phyloP scores from a whole-genome alignment of 2,329 filamentous ascomycete genomes.

The Colletotrichum navitas region DNA sequence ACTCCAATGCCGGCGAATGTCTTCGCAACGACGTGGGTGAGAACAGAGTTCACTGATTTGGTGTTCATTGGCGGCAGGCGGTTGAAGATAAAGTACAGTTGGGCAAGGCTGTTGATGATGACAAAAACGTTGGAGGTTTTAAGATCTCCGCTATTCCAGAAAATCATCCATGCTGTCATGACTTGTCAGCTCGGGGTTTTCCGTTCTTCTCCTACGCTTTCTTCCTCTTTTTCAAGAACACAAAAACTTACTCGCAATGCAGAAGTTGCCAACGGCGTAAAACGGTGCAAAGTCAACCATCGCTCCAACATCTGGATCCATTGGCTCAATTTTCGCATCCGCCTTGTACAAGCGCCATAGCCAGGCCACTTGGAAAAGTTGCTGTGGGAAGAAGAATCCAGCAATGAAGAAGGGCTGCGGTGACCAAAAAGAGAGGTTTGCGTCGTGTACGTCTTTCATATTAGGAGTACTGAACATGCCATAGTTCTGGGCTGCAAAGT shows the following conservation, averaged over 20 bases:
- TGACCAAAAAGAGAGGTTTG: slow-evolving; percentile 69
- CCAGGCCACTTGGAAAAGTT: slow-evolving; percentile 69
- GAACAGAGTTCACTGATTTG: slow-evolving; percentile 61
- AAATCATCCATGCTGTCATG: slow-evolving; percentile 67
- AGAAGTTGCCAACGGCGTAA: slow-evolving; percentile 68
- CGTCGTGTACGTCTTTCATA: slow-evolving; percentile 71
- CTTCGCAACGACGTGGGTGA: slow-evolving; percentile 70
- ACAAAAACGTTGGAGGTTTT: slow-evolving; percentile 68
- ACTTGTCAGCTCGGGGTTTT: background rate
- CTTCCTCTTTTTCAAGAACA: background rate
- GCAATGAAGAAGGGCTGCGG: slow-evolving; percentile 71
- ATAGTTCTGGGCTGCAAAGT: slow-evolving; percentile 71
- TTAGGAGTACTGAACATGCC: slow-evolving; percentile 68
- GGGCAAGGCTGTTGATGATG: slow-evolving; percentile 65
- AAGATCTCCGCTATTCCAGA: slow-evolving; percentile 68
- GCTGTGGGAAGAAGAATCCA: slow-evolving; percentile 72
- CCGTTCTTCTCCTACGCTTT: background rate
- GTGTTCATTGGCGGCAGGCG: slow-evolving; percentile 64
- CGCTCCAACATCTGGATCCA: slow-evolving; percentile 56
- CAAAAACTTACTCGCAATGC: slow-evolving; percentile 64
- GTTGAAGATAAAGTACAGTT: slow-evolving; percentile 66
- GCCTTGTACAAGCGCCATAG: slow-evolving; percentile 67
- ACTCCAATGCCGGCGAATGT: slow-evolving; percentile 72
- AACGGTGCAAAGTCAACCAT: slow-evolving; percentile 68
- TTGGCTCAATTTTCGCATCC: slow-evolving; percentile 53